Base-by-base conservation (phyloP, 2,329 filamentous ascomycete genomes). In the Nemania abortiva region DNA sequence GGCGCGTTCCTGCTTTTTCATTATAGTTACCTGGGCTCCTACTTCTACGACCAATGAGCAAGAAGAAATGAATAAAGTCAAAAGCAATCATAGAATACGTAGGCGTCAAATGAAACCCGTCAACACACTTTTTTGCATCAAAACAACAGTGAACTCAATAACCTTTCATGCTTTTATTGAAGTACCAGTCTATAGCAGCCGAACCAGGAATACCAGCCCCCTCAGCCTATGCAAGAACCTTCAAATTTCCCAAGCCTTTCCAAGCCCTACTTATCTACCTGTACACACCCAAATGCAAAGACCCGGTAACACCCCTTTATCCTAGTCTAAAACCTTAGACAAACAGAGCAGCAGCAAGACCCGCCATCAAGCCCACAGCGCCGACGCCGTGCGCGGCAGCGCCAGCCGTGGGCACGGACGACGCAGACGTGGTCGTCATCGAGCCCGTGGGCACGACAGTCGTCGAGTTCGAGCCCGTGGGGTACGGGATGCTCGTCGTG, bases 281-380 rank as follows among this genome's bases (percentile, higher is more conserved):
- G 47, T 50, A 18, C 39, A 42, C 11, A 42, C 13, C 39, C 39
- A 18, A 42, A 37, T 13, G 9, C 34, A 13, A 37, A 37, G 13
- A 37, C n/a, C 31, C 4, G 34, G 34, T 37, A 37, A 9, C 13
- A 31, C 2, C 9, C 27, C 37, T 13, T 39, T 27, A 27, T 2
- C 5, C 24, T 5, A 27, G 24, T 27, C 24, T 27, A 27, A 27
- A 27, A 27, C 37, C 20, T 69, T 66, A 76, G 18, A 76, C 59
- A 20, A 77, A 56, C 39, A 76, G 37, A n/a, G 73, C 66, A 37
- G 73, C 74, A 20, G 72, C 74, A 31, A 76, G 24, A 6, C 72
- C 73, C 10, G 73, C 74, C 7, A 76, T 22, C 20, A 75, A 39
- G 3, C 75, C 73, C 29, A 71, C 57, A 2, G 73, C 69, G 3